Evolutionary conservation across 148 eudicot genomes (phyloP), one percentile per base, ranked within the genome.

Genomic region (Fagopyrum tataricum): DNA sequence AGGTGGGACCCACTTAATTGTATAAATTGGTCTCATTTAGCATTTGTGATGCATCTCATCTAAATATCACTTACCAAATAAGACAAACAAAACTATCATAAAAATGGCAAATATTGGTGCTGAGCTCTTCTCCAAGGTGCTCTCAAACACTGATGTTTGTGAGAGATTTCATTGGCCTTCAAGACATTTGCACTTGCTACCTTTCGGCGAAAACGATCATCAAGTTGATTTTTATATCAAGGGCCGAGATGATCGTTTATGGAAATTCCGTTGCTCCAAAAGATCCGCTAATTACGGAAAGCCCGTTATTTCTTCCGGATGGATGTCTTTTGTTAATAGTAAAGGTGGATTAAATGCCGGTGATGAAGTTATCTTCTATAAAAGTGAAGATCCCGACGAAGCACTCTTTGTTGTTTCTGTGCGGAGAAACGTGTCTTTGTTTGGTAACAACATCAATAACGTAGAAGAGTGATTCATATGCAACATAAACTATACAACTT

Each of bases 61-160:
- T 11, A 61, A 26, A 31, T 20, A 62, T n/a, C 21, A 23, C 4
- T 15, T 23, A 23, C 31, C 1, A 11, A 6, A 46, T 2, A 46
- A 64, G 43, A 64, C 8, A 39, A 64, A 39, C 42, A 37, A 64
- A 64, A 64, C 31, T 7, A 64, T 21, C 0, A 18, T 9, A 14
- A 64, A 64, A 37, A 64, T 64, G 69, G 69, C 69, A 37, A 64
- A 64, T 43, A 64, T 13, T 64, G 69, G 69, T 14, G 4, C 13
- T 31, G 9, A 5, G 44, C 8, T 64, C 43, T 64, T 64, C n/a
- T 64, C 69, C 44, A 64, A 64, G 44, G 15, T 11, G 20, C 69
- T 64, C 44, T 64, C 69, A 6, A 18, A 64, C 1, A 64, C 69
- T 14, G 69, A 64, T 64, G 44, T 15, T 2, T 1, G 8, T 15